A percentile compares a stretch with the other conserved stretches of the same genome.
Evolutionary conservation across 2,329 filamentous ascomycete species (phyloP).

Genomic region (Clonostachys chloroleuca): DNA sequence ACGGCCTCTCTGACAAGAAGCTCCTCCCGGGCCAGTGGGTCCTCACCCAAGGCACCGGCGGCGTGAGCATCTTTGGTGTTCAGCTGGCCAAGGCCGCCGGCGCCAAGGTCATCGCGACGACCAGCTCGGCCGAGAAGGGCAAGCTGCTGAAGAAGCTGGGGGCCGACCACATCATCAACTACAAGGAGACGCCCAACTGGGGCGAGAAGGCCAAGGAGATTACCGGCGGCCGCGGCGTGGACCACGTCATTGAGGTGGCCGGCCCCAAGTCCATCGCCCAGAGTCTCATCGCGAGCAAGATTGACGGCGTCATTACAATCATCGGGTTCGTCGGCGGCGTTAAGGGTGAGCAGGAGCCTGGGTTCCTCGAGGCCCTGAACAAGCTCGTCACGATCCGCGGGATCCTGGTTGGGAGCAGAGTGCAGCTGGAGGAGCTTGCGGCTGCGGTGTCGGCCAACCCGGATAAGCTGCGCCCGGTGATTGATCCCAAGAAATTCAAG

Average conservation of each 20-base stretch:
- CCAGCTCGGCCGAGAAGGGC: slow-evolving; percentile 37
- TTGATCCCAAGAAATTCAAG: slow-evolving; percentile 38
- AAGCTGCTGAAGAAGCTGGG: slow-evolving; percentile 37
- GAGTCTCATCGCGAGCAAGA: slow-evolving; percentile 36
- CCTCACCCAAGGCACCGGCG: slow-evolving; percentile 67
- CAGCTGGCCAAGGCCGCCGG: slow-evolving; percentile 49
- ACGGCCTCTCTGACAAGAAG: slow-evolving; percentile 40
- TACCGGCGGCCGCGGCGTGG: slow-evolving; percentile 36
- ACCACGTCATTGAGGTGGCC: slow-evolving; percentile 43
- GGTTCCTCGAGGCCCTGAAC: slow-evolving; percentile 24
- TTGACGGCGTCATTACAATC: slow-evolving; percentile 39
- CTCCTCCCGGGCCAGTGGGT: slow-evolving; percentile 53
- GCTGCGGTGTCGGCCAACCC: slow-evolving; percentile 41
- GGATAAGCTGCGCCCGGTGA: slow-evolving; percentile 34
- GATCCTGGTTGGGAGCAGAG: slow-evolving; percentile 37
- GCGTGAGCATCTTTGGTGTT: slow-evolving; percentile 63
- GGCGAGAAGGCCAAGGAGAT: slow-evolving; percentile 35
- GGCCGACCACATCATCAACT: slow-evolving; percentile 46
- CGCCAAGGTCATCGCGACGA: slow-evolving; percentile 43
- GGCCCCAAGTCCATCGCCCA: slow-evolving; percentile 37
- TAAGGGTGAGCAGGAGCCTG: slow-evolving; percentile 14
- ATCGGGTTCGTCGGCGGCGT: slow-evolving; percentile 28
- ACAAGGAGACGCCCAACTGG: slow-evolving; percentile 39
- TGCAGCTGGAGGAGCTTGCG: slow-evolving; percentile 47
- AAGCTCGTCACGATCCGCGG: slow-evolving; percentile 35